phyloP scores from a whole-genome alignment of 202 grass and related monocot species.

The Zoysia matrella region DNA sequence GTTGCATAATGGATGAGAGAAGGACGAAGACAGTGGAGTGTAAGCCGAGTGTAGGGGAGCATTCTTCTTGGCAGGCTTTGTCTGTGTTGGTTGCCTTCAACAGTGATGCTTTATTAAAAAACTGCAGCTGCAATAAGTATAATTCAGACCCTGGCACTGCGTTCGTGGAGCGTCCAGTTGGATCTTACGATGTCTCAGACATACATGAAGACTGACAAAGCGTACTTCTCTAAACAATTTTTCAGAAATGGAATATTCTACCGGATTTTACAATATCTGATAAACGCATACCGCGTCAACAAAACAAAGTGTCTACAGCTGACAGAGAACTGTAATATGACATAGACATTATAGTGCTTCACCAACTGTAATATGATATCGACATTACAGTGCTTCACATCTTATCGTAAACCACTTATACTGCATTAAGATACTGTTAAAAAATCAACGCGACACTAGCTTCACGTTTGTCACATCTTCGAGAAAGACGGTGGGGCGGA shows the following conservation, averaged over 20 bases:
- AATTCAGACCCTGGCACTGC: not conserved
- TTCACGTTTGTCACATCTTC: conserved; percentile 8
- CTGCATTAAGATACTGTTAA: not conserved
- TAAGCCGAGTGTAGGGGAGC: conserved; percentile 21
- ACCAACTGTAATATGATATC: too few relatives aligned
- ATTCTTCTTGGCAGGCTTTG: conserved; percentile 20
- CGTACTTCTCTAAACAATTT: not conserved
- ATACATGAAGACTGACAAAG: not conserved
- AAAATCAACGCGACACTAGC: not conserved
- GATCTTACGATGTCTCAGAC: not conserved
- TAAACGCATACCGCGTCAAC: conserved; percentile 19
- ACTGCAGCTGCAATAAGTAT: not conserved
- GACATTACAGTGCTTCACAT: not conserved
- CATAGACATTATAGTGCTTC: not conserved
- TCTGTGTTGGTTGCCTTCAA: conserved; percentile 11
- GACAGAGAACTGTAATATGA: conserved; percentile 19
- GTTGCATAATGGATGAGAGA: conserved; percentile 28
- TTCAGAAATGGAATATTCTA: not conserved
- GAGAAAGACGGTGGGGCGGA: conserved; percentile 6
- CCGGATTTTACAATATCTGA: conserved; percentile 4
- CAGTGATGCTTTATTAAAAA: conserved; percentile 9
- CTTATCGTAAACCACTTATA: conserved; percentile 11
- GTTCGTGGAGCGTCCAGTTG: not conserved
- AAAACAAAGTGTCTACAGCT: not conserved
- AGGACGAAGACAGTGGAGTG: not conserved